Evolutionary conservation across 116 monocot genomes (phyloP), one percentile per base, ranked within the genome.

Genomic region (Dioscorea cayenensis): DNA sequence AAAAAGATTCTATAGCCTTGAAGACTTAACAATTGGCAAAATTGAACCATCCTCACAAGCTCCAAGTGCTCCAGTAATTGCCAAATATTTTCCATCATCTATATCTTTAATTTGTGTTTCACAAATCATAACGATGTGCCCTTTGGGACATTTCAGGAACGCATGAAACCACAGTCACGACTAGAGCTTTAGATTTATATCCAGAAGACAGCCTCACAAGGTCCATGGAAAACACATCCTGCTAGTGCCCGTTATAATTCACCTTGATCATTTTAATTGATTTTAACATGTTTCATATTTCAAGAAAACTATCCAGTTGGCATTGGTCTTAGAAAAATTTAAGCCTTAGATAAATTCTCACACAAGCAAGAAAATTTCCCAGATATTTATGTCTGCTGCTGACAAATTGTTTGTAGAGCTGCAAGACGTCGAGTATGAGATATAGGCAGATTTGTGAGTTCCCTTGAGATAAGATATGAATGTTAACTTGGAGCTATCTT

Each of bases 381-480:
- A 92, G 69, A 86, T 92, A 76, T 80, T 96, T 20, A 76, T 84
- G 49, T 68, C 75, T 65, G 85, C 79, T 75, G 71, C 75, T 61
- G 84, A 92, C 23, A 87, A 65, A 66, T 72, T 90, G 32, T 70
- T 60, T 6, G 59, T 69, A 75, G 79, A 87, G 69, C 64, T 96
- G 43, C 77, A 78, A 67, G 77, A 82, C 77, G 85, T 79, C 76
- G 85, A 92, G 52, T 78, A 77, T 72, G 81, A 90, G 28, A 90
- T 96, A 59, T 77, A 90, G 66, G 84, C 80, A 71, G 90, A 96
- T 69, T 19, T 82, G 95, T 96, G 81, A 81, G 95, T 78, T 58
- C 60, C 63, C 21, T 50, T 35, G 32, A 11, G 16, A 14, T 14
- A 14, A 55, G 52, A 17, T 3, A 55, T 20, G 28, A 62, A 21